Evolutionary conservation across 768 basidiomycete genomes (phyloP).

Genomic region (Chalciporus chontae): DNA sequence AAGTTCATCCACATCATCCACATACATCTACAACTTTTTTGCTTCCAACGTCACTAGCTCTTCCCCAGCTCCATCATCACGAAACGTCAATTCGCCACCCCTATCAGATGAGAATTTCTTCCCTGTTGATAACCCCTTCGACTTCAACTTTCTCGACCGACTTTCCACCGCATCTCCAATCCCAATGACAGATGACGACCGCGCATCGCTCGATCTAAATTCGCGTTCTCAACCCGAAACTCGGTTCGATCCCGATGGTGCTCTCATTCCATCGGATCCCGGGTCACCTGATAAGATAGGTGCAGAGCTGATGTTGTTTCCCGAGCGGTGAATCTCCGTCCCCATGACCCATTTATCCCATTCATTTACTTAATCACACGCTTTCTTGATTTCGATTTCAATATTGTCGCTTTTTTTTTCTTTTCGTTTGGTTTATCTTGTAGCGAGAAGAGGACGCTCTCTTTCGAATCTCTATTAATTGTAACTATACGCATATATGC

Average conservation of each 20-base stretch:
- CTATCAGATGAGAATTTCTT: slow-evolving; percentile 20
- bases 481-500: neutral
- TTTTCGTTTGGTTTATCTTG: slow-evolving; percentile 10
- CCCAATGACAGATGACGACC: slow-evolving; percentile 35
- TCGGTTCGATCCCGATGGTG: slow-evolving; percentile 45
- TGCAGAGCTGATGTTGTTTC: slow-evolving; percentile 38
- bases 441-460: slow-evolving; percentile 20
- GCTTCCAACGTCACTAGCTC: slow-evolving; percentile 39
- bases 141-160: slow-evolving; percentile 41
- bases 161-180: slow-evolving; percentile 35
- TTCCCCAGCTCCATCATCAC: slow-evolving; percentile 10
- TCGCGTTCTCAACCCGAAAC: slow-evolving; percentile 14
- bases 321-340: slow-evolving; percentile 40
- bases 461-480: neutral
- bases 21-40: slow-evolving; percentile 47
- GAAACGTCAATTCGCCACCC: neutral
- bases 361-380: neutral
- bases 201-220: slow-evolving; percentile 10
- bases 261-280: slow-evolving; percentile 33
- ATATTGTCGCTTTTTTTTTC: neutral
- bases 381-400: neutral
- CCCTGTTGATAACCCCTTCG: slow-evolving; percentile 24
- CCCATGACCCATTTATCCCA: neutral
- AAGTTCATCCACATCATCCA: slow-evolving; percentile 14
- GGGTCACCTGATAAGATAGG: slow-evolving; percentile 43